These are phyloP conservation scores for Solanum hybrid DNA, from an alignment of 305 asterid species.

Conservation along the genomic window DNA sequence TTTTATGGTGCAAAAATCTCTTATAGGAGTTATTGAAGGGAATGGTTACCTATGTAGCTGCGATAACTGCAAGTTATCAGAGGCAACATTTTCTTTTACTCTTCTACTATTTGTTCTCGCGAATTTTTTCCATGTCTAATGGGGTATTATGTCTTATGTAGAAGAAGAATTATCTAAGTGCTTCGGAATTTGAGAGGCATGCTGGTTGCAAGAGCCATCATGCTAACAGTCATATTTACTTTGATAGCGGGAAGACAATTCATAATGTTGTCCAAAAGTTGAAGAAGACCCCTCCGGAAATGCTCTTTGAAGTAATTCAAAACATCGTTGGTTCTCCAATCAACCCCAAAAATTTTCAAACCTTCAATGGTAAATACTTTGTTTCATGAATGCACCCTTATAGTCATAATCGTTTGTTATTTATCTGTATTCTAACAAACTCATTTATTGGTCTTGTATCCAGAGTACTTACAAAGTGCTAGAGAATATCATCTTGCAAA, in stretches of 20 bases:
- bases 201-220: constrained; percentile 36
- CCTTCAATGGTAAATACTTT: background rate
- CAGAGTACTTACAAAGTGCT: constrained; percentile 62
- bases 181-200: constrained; percentile 63
- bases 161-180: background rate
- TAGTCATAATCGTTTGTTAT: background rate
- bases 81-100: constrained; percentile 7
- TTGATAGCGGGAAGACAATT: constrained; percentile 26
- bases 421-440: background rate
- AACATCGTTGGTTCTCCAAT: background rate
- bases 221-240: constrained; percentile 15
- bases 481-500: constrained; percentile 50
- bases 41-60: constrained; percentile 4
- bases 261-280: constrained; percentile 30
- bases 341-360: background rate
- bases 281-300: background rate
- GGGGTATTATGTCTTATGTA: background rate
- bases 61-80: constrained; percentile 48
- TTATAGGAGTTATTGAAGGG: background rate
- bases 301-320: background rate
- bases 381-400: background rate
- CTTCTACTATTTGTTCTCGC: background rate
- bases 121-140: background rate
- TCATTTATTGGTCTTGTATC: constrained; percentile 8
- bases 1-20: background rate